Percentiles rank a stretch among this genome's conserved stretches.
phyloP scores from a whole-genome alignment of 2,329 filamentous ascomycete genomes.

The Ceratocystis ficicola region DNA sequence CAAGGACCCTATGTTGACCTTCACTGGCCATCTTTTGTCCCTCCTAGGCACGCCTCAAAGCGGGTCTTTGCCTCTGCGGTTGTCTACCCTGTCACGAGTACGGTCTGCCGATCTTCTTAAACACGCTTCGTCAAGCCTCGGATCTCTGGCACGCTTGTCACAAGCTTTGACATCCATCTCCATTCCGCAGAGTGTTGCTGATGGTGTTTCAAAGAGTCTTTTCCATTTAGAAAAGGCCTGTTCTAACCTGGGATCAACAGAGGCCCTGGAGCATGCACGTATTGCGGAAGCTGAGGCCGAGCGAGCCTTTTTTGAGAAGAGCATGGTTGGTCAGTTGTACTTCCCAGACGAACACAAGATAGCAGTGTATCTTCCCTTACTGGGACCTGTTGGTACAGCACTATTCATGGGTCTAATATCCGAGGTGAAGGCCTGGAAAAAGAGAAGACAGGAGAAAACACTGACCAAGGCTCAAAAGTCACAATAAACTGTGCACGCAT shows the following conservation, averaged over 20 bases:
- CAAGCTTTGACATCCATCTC: slow-evolving; percentile 77
- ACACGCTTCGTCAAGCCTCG: slow-evolving; percentile 83
- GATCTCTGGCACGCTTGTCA: slow-evolving; percentile 78
- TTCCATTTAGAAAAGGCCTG: slow-evolving; percentile 67
- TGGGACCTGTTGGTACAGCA: slow-evolving; percentile 85
- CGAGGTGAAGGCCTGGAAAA: slow-evolving; percentile 56
- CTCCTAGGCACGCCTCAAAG: slow-evolving; percentile 74
- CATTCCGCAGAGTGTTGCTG: slow-evolving; percentile 75
- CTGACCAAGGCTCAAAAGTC: slow-evolving; percentile 31
- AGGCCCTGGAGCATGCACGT: slow-evolving; percentile 67
- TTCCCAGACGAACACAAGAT: slow-evolving; percentile 98
- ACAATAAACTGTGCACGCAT: slow-evolving; percentile 24
- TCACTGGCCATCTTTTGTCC: slow-evolving; percentile 79
- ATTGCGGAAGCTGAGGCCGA: slow-evolving; percentile 83
- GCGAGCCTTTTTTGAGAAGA: slow-evolving; percentile 93
- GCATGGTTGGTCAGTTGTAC: slow-evolving; percentile 97
- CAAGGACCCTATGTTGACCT: slow-evolving; percentile 71
- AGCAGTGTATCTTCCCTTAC: slow-evolving; percentile 81
- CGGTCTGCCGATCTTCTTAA: slow-evolving; percentile 74
- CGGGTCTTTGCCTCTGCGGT: slow-evolving; percentile 70
- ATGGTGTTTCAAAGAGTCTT: slow-evolving; percentile 71
- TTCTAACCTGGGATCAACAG: slow-evolving; percentile 49
- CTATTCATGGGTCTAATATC: slow-evolving; percentile 72
- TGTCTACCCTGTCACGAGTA: slow-evolving; percentile 76
- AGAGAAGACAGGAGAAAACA: slow-evolving; percentile 36